Evolutionary conservation across 2,329 filamentous ascomycete genomes (phyloP), one percentile per base, ranked within the genome.

Genomic region (Botrytis sinoallii): DNA sequence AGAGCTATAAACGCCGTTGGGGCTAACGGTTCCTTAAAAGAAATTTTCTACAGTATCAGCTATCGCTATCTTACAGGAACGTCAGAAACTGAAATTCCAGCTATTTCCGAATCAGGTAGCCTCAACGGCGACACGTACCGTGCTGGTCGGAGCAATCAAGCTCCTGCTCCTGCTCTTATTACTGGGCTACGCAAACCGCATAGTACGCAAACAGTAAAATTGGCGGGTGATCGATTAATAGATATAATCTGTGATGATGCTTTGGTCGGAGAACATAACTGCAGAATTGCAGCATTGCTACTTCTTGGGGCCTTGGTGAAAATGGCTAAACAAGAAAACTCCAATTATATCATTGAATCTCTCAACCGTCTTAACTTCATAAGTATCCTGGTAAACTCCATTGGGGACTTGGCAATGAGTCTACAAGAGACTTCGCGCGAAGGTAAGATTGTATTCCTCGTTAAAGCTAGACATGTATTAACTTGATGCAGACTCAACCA

Each of bases 241-340:
- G 94, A 95, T 78, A 90, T 94, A 40, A 87, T 98, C 61, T 98
- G 95, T 80, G 96, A 99, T 79, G 96, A 99, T 84, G 95, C 94
- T 32, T 95, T 95, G 81, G 91, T 92, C 74, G 94, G 94, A 57
- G 92, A 95, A 79, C 88, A 92, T 55, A 88, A 87, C 20, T 97
- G 93, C 82, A 93, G 97, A 80, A 90, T 97, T 5, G 92, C 95
- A 0, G 94, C 96, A 18, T 85, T 98, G 61, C 88, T 98, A 55
- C 86, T 98, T n/a, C 86, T 99, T 48, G 91, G 92, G 71, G 89
- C 92, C 0, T 83, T 98, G 22, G 90, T 97, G 46, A 88, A 90
- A 61, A 85, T 97, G 70, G 92, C 92, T 64, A 90, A 89, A 71
- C 86, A 89, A 52, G 92, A 95, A 79, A 87, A 90, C 68, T 93